Base-by-base conservation (phyloP, 257 asterid genomes). In the Solanum boliviense region DNA sequence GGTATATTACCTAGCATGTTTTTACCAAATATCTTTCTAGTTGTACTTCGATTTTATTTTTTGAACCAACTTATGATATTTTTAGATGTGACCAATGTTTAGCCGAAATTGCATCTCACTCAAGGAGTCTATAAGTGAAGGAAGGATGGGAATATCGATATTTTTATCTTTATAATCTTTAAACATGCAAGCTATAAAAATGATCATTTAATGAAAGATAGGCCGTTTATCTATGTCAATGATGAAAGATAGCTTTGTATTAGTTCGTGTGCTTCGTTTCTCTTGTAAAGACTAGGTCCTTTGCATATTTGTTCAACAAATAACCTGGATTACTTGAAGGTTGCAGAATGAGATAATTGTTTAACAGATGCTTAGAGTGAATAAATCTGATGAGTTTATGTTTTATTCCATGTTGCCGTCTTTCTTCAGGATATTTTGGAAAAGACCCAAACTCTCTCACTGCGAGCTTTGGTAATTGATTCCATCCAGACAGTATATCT, bases 401-500 rank as follows among this genome's bases (percentile, higher is more conserved):
- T 5, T 82, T 48, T 48, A 21, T 73, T 25, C 84, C 39, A 34
- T 86, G 21, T 70, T 86, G 35, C 9, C 36, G 2, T 87, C 44
- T 48, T 83, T 87, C 91, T 84, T 88, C 96, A 97, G 99, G 99
- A 95, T 89, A 95, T 97, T 92, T 89, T 97, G 71, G 94, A 91
- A 89, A 95, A 97, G 89, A 90, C 95, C 83, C 95, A 90, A 88
- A 91, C 52, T 85, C 93, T 95, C 79, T 93, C 94, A 68, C 98
- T 98, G 29, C 93, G 88, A 92, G 96, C 92, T 89, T 76, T 97
- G 86, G 84, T 96, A 86, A 87, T 95, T 88, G 99, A 97, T 91
- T 97, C 99, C 88, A 97, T 97, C 91, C 99, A 97, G 93, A 97
- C 99, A 52, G 98, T 95, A 85, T 96, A 93, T 92, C 90, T 94